These are phyloP conservation scores for Glaciozyma martinii DNA, from an alignment of 768 basidiomycete species.

Conservation along the genomic window DNA sequence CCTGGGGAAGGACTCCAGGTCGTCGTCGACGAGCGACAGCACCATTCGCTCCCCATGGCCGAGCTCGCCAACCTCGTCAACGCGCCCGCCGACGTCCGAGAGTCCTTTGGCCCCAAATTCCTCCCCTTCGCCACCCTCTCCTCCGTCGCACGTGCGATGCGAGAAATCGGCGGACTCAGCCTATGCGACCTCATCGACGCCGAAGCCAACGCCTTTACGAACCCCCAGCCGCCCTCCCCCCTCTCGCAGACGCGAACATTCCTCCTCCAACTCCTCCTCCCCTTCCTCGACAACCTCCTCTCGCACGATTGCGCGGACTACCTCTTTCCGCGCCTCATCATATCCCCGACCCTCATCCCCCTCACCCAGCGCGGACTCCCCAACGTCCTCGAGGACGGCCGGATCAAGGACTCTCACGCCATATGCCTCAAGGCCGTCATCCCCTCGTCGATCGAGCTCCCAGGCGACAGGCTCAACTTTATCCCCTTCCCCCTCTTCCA, in stretches of 20 bases:
- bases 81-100: neutral
- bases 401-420: conserved; percentile 18
- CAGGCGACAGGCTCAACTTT: conserved; percentile 15
- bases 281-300: conserved; percentile 14
- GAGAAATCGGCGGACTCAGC: conserved; percentile 4
- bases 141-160: neutral
- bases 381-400: conserved; percentile 9
- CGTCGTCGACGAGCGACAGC: conserved; percentile 23
- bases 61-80: conserved; percentile 14
- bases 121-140: conserved; percentile 2
- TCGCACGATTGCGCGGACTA: neutral
- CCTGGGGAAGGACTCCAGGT: conserved; percentile 27
- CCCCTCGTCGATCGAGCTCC: conserved; percentile 18
- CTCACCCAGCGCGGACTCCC: conserved; percentile 19
- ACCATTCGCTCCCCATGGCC: conserved; percentile 27
- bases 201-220: neutral
- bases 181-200: conserved; percentile 11
- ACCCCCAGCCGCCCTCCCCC: neutral
- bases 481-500: conserved; percentile 23
- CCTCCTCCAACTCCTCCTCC: conserved; percentile 9
- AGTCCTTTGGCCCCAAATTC: neutral
- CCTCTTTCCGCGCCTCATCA: conserved; percentile 15
- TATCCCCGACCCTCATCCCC: conserved; percentile 17
- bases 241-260: neutral
- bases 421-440: conserved; percentile 27